phyloP scores from a whole-genome alignment of 2,329 filamentous ascomycete species.

The Fusarium fujikuroi region DNA sequence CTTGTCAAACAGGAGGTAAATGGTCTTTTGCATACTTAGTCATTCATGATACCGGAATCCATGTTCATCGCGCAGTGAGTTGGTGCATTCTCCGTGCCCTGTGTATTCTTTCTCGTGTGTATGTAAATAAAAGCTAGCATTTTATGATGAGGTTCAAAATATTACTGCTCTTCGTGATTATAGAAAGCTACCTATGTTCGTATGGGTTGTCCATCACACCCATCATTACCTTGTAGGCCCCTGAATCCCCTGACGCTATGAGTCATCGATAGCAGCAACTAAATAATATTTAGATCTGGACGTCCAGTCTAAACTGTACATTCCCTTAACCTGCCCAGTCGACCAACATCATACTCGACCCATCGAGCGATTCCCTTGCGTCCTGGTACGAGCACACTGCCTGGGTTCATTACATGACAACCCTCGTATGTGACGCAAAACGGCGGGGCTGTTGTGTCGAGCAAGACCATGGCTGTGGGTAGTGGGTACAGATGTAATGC shows the following conservation, averaged over 20 bases:
- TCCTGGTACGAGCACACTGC: slow-evolving; percentile 76
- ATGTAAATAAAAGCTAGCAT: slow-evolving; percentile 5
- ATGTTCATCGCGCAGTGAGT: not conserved
- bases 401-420: slow-evolving; percentile 95
- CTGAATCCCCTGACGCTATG: slow-evolving; percentile 11
- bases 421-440: slow-evolving; percentile 95
- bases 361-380: slow-evolving; percentile 78
- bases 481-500: slow-evolving; percentile 86
- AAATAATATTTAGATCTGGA: not conserved
- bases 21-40: slow-evolving; percentile 10
- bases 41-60: not conserved
- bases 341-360: slow-evolving; percentile 85
- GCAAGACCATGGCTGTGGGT: slow-evolving; percentile 83
- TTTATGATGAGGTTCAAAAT: not conserved
- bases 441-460: slow-evolving; percentile 82
- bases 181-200: not conserved
- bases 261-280: not conserved
- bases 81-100: not conserved
- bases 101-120: not conserved
- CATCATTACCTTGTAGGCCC: slow-evolving; percentile 21
- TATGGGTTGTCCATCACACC: slow-evolving; percentile 15
- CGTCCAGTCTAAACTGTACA: slow-evolving; percentile 60
- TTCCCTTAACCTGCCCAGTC: slow-evolving; percentile 71
- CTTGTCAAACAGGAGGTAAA: not conserved
- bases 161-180: not conserved